Conservation (phyloP, 208 protist genomes). For the Wallacemonas collosoma region DNA sequence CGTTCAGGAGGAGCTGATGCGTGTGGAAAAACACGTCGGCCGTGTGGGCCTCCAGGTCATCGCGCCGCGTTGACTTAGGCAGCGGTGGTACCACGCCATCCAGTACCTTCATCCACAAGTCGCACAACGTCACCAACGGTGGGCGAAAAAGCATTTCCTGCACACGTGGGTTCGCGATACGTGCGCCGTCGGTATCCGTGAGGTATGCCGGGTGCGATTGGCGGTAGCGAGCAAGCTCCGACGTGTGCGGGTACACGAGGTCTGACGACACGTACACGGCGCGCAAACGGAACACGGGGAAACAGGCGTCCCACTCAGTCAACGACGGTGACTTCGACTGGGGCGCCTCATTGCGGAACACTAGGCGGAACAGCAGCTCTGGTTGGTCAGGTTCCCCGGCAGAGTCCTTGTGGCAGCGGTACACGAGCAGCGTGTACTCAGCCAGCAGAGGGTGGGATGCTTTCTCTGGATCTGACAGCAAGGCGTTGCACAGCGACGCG, state of each 20-base stretch:
- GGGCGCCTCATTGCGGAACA: slow-evolving; percentile 84
- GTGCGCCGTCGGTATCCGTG: slow-evolving; percentile 14
- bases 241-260: slow-evolving; percentile 37
- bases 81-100: slow-evolving; percentile 46
- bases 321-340: slow-evolving; percentile 21
- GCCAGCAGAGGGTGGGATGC: slow-evolving; percentile 59
- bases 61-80: slow-evolving; percentile 32
- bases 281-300: slow-evolving; percentile 74
- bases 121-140: slow-evolving; percentile 29
- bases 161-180: slow-evolving; percentile 21
- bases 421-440: slow-evolving; percentile 84
- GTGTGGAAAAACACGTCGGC: slow-evolving; percentile 42
- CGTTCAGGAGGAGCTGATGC: slow-evolving; percentile 32
- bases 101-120: slow-evolving; percentile 54
- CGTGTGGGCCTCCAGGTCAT: slow-evolving; percentile 28
- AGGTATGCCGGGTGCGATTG: slow-evolving; percentile 22
- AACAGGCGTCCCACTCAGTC: slow-evolving; percentile 16
- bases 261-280: slow-evolving; percentile 71
- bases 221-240: slow-evolving; percentile 26
- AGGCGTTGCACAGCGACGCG: slow-evolving; percentile 41
- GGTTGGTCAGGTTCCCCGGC: slow-evolving; percentile 15
- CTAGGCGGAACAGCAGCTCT: slow-evolving; percentile 68
- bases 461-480: slow-evolving; percentile 33
- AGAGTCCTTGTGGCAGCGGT: slow-evolving; percentile 37
- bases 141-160: slow-evolving; percentile 23